A percentile compares a stretch with the other conserved stretches of the same genome.
Evolutionary conservation across 345 rosid species (phyloP).

Genomic region (Brassica carinata): DNA sequence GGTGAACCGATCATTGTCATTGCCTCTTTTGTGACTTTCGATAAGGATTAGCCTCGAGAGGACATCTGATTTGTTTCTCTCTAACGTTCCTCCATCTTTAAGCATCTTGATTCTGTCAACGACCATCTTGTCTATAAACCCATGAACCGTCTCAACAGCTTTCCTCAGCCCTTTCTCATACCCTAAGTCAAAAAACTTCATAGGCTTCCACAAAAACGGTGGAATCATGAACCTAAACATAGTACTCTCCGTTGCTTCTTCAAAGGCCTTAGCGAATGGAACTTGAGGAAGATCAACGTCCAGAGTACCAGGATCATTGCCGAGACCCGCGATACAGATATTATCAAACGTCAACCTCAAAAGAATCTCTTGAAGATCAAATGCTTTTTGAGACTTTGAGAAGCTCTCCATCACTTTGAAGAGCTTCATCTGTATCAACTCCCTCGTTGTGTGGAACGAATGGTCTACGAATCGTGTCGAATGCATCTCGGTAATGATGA

Average conservation of each 20-base stretch:
- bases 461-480: slow-evolving; percentile 55
- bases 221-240: slow-evolving; percentile 67
- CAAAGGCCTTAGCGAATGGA: slow-evolving; percentile 79
- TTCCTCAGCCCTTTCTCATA: slow-evolving; percentile 56
- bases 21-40: slow-evolving; percentile 32
- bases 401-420: slow-evolving; percentile 50
- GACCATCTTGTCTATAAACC: slow-evolving; percentile 54
- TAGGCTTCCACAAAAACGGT: slow-evolving; percentile 65
- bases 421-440: slow-evolving; percentile 60
- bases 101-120: slow-evolving; percentile 39
- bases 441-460: slow-evolving; percentile 50
- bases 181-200: slow-evolving; percentile 62
- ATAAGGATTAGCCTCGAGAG: slow-evolving; percentile 61
- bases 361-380: slow-evolving; percentile 78
- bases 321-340: slow-evolving; percentile 66
- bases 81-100: slow-evolving; percentile 35
- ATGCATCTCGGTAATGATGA: slow-evolving; percentile 63
- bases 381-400: slow-evolving; percentile 39
- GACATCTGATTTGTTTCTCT: slow-evolving; percentile 52
- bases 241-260: slow-evolving; percentile 74
- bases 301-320: slow-evolving; percentile 73
- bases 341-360: slow-evolving; percentile 77
- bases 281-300: slow-evolving; percentile 55
- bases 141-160: slow-evolving; percentile 63
- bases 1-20: slow-evolving; percentile 31